Base-by-base conservation (phyloP, 306 rosid genomes). In the Albizia julibrissin region DNA sequence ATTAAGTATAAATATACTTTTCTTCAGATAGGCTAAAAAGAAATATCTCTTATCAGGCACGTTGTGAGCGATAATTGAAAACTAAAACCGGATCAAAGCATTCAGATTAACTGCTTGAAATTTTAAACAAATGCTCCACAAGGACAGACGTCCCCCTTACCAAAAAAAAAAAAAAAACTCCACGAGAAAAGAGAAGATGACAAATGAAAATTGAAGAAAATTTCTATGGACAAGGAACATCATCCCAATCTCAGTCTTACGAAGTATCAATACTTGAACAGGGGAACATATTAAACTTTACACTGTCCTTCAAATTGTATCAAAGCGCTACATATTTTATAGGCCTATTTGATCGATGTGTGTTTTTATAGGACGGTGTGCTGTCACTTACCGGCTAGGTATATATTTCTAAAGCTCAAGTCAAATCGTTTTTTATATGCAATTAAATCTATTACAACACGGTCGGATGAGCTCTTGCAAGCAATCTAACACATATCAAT, bases 211-310 rank as follows among this genome's bases (percentile, higher is more conserved):
- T n/a, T 9, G 34, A 40, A 61, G 40, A 59, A 59, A 27, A 40
- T 24, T 42, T 10, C 26, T 9, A 43, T 42, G n/a, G 24, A 61
- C 71, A 16, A 56, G 24, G 52, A 54, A 22, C 8, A 76, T 39
- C 21, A 42, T 76, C 24, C 5, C 79, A 75, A 58, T 24, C 79
- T 58, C 79, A 72, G 61, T 46, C 76, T 27, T 37, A 62, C n/a
- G 40, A 64, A 14, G 40, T 11, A 64, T 16, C 69, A 13, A 29
- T 31, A 64, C 40, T 64, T 64, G 40, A 64, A 29, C 18, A 31
- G 16, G 34, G 37, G 26, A 61, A 26, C 34, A 13, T 6, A 64
- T 64, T 64, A 27, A 29, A 64, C 10, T 14, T 27, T 29, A 64
- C 40, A 13, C 4, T 58, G 15, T 16, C 5, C 40, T 29, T 29